phyloP scores from a whole-genome alignment of 495 filamentous ascomycete genomes.

The Hypoxylon lienhwacheense region DNA sequence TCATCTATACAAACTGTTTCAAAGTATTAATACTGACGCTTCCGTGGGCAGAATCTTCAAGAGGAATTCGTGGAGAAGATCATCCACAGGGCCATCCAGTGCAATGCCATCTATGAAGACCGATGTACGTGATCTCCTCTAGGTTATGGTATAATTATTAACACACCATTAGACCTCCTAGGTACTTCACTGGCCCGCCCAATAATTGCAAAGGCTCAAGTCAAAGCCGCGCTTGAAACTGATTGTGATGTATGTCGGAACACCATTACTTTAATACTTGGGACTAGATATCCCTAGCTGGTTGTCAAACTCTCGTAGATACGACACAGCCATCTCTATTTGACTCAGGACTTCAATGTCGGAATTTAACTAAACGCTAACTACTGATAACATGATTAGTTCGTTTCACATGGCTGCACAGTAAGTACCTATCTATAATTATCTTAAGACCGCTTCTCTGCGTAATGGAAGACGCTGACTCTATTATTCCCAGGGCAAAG shows the following conservation, averaged over 20 bases:
- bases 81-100: constrained; percentile 84
- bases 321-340: not conserved
- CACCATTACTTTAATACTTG: not conserved
- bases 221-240: not conserved
- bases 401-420: constrained; percentile 3
- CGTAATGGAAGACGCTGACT: no score
- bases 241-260: not conserved
- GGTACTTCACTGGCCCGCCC: constrained; percentile 83
- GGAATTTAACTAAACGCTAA: not conserved
- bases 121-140: not conserved
- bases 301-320: no score
- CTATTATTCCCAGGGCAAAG: not conserved
- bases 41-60: constrained; percentile 62
- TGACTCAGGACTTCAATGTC: no score
- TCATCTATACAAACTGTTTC: no score
- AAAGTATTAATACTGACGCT: no score
- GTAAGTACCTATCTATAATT: no score
- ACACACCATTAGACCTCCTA: constrained; percentile 67
- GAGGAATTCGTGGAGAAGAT: constrained; percentile 82
- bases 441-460: no score
- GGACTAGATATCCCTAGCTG: not conserved
- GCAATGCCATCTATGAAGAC: constrained; percentile 63
- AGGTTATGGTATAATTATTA: not conserved
- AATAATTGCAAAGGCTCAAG: constrained; percentile 63
- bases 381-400: not conserved